Base-by-base conservation (phyloP, 1,139 yeast genomes). In the Cylindricascospora bacillispora region DNA sequence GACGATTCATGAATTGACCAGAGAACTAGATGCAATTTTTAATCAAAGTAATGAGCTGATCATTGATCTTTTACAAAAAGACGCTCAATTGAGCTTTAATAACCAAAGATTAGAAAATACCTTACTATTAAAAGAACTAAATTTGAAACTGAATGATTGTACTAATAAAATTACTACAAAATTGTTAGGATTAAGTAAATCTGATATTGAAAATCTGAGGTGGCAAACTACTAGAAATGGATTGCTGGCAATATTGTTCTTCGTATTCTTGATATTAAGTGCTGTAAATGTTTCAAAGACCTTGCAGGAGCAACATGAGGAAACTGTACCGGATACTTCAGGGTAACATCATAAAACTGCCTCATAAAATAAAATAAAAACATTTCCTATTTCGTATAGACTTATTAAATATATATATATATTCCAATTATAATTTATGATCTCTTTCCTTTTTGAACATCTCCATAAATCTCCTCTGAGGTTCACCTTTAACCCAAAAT, bases 211-310 rank as follows among this genome's bases (percentile, higher is more conserved):
- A 54, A 73, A 77, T 37, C 64, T 86, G 39, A 64, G 97, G 45
- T 89, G 98, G 98, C 86, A 83, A 52, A 73, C 89, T 26, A 85
- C 95, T 4, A 65, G 95, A 35, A 72, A 93, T 56, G 95, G 97
- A 1, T 35, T 60, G 12, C 42, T 56, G 29, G 62, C 63, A 1
- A 52, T 60, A 16, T 36, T 57, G 1, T 46, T 52, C 1, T 33
- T 70, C 37, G 73, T 72, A 2, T 59, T 63, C 25, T 55, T 62
- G 15, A 58, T 70, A 11, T 53, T 73, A 46, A 62, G 66, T 31
- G 68, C 70, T 25, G 67, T 70, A 31, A 62, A 67, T 13, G 43
- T 62, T 12, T 56, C 66, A 7, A 60, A 59, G 37, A 57, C 51
- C 25, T 7, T 18, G 21, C 21, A 18, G 10, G 21, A 18, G n/a